Base-by-base conservation (phyloP, 352 stramenopile species). In the Phytophthora macrochlamydospora region DNA sequence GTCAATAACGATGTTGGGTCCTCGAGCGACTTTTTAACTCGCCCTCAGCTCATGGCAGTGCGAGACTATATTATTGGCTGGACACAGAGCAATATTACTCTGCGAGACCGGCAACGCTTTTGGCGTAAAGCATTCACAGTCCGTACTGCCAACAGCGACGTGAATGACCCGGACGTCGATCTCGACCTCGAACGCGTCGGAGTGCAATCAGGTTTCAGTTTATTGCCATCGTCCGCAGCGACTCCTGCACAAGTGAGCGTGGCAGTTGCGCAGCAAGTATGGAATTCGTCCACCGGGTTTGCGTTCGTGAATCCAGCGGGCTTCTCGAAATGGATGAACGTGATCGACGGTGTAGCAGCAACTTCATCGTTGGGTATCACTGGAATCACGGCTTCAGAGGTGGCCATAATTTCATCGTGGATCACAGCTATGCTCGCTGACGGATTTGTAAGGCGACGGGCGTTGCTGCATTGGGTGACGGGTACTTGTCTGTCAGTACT, bases 1-100 rank as follows among this genome's bases (percentile, higher is more conserved):
- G 81, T 93, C 2, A 92, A 92, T 54, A 79, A 83, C 35, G 85
- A 93, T 30, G 75, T 93, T 3, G 85, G 78, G 0, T 37, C 62
- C 1, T 33, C 52, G 1, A 65, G 35, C 4, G 78, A 93, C 63
- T 91, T 73, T 43, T 35, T 93, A 50, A 93, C 85, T 1, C 70
- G 72, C 1, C 67, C 48, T 0, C 85, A 93, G 53, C 46, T 93
- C 14, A 59, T 90, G 44, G 79, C 71, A 45, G 59, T 93, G 0
- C 81, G 83, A 1, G 67, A 83, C 14, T 92, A 92, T 45, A 63
- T 93, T 1, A 63, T 92, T 13, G 46, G 59, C 0, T 93, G 85
- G 83, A 69, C 81, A 0, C 56, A 75, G 44, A 80, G 67, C n/a
- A 46, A 48, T 4, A 70, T 89, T 14, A 48, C 78, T 0, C 67